Evolutionary conservation across 2,329 filamentous ascomycete species (phyloP).

Genomic region (Fusarium buharicum): DNA sequence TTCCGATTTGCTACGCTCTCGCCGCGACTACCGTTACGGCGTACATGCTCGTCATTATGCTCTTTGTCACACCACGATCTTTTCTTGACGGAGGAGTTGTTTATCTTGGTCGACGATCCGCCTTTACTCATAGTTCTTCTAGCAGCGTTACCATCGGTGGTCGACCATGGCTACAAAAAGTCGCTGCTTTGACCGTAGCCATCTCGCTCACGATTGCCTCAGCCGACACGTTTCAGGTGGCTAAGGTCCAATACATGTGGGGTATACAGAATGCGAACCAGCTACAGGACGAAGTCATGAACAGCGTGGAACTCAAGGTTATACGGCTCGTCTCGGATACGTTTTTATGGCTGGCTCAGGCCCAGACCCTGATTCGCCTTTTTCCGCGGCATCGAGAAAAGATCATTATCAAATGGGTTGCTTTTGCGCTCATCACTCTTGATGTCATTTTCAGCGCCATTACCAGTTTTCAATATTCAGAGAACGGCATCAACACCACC

Average conservation of each 20-base stretch:
- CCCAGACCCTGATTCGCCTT: conserved; percentile 93
- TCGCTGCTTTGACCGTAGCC: conserved; percentile 76
- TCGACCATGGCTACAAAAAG: conserved; percentile 91
- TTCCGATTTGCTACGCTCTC: conserved; percentile 92
- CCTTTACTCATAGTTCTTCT: conserved; percentile 85
- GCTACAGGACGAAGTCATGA: conserved; percentile 82
- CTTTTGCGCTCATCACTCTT: conserved; percentile 89
- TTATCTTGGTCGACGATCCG: conserved; percentile 81
- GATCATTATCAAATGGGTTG: conserved; percentile 98
- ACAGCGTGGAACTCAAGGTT: conserved; percentile 85
- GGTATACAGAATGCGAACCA: conserved; percentile 82
- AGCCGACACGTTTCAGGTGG: conserved; percentile 87
- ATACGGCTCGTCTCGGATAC: conserved; percentile 95
- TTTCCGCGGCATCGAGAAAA: conserved; percentile 98
- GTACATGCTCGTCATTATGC: conserved; percentile 92
- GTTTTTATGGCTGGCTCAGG: conserved; percentile 96
- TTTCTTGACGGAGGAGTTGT: conserved; percentile 89
- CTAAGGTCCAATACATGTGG: conserved; percentile 80
- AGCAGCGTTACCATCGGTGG: conserved; percentile 87
- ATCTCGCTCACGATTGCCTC: conserved; percentile 94
- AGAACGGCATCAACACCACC: conserved; percentile 62
- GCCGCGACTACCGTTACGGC: conserved; percentile 90
- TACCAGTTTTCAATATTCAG: conserved; percentile 78
- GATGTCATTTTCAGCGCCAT: conserved; percentile 92
- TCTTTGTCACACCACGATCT: conserved; percentile 93